Evolutionary conservation across 768 basidiomycete genomes (phyloP).

Genomic region (Filobasidium wieringae): DNA sequence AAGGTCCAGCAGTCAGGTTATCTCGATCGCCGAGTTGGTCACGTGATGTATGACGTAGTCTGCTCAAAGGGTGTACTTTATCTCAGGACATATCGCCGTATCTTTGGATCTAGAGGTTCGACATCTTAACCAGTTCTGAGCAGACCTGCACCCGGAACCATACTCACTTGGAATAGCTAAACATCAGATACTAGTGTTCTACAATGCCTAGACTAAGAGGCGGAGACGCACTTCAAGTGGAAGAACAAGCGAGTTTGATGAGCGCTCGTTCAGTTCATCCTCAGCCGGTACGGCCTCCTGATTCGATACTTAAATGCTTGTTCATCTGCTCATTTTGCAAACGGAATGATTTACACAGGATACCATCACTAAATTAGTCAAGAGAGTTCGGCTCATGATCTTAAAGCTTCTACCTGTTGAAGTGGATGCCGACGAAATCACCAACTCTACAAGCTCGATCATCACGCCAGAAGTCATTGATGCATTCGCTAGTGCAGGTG

Average conservation of each 20-base stretch:
- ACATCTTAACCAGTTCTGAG: too few relatives aligned
- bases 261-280: conserved; percentile 23
- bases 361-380: conserved; percentile 50
- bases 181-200: too few relatives aligned
- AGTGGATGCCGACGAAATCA: conserved; percentile 52
- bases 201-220: too few relatives aligned
- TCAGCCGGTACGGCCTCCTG: conserved; percentile 23
- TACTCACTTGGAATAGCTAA: too few relatives aligned
- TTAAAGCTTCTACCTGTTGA: conserved; percentile 66
- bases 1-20: too few relatives aligned
- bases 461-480: conserved; percentile 64
- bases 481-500: conserved; percentile 67
- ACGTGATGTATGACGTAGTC: too few relatives aligned
- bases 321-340: neutral
- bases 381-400: conserved; percentile 64
- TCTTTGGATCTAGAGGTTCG: too few relatives aligned
- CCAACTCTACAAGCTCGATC: conserved; percentile 65
- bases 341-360: conserved; percentile 15
- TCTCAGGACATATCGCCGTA: too few relatives aligned
- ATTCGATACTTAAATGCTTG: neutral
- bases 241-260: conserved; percentile 33
- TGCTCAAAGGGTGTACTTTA: too few relatives aligned
- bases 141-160: too few relatives aligned
- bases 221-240: conserved; percentile 19
- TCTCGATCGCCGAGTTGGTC: too few relatives aligned